A percentile compares a stretch with the other conserved stretches of the same genome.
These are phyloP conservation scores for Salix arbutifolia DNA, from an alignment of 345 rosid genomes.

Conservation along the genomic window DNA sequence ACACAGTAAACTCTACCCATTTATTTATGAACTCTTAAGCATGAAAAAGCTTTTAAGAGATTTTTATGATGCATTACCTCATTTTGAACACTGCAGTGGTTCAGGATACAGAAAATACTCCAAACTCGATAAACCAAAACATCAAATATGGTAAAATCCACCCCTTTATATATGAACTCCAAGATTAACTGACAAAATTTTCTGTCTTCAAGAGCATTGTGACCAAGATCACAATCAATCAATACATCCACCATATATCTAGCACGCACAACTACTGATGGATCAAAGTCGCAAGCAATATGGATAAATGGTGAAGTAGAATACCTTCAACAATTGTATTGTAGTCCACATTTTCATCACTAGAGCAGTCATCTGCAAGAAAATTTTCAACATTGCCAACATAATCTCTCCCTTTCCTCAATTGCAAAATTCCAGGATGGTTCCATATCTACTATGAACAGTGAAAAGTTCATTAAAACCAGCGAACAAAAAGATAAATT, in stretches of 20 bases:
- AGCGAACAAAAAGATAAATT: background rate
- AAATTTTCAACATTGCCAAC: slow-evolving; percentile 55
- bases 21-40: too few relatives aligned
- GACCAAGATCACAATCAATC: background rate
- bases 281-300: background rate
- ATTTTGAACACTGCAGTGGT: too few relatives aligned
- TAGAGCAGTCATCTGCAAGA: slow-evolving; percentile 79
- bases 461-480: slow-evolving; percentile 12
- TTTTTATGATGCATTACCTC: too few relatives aligned
- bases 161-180: too few relatives aligned
- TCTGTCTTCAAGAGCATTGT: background rate
- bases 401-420: slow-evolving; percentile 69
- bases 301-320: slow-evolving; percentile 6
- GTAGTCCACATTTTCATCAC: slow-evolving; percentile 87
- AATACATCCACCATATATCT: background rate
- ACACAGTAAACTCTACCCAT: too few relatives aligned
- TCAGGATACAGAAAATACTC: too few relatives aligned
- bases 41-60: too few relatives aligned
- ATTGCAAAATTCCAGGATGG: slow-evolving; percentile 96
- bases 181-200: too few relatives aligned
- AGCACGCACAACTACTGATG: background rate
- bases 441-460: slow-evolving; percentile 76
- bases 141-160: too few relatives aligned
- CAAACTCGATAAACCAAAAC: too few relatives aligned
- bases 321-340: slow-evolving; percentile 74